Percentiles rank a stretch among this genome's conserved stretches.
These are phyloP conservation scores for Ricinus communis DNA, from an alignment of 345 rosid genomes.

Conservation along the genomic window DNA sequence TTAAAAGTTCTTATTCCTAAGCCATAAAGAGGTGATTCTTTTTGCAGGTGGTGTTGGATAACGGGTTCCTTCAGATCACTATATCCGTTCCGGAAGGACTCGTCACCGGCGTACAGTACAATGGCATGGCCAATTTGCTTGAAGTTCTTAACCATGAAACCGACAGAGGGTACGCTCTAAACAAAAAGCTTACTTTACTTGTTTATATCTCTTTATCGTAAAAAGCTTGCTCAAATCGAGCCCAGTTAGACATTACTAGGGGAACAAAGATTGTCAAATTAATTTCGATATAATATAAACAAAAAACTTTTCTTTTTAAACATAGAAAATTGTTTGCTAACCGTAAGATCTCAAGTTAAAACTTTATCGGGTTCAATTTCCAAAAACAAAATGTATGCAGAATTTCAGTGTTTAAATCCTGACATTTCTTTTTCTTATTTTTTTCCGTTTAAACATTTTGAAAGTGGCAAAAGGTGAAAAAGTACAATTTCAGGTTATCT, in stretches of 20 bases:
- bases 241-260: too few species aligned
- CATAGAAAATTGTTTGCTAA: not conserved
- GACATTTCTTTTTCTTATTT: too few species aligned
- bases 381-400: too few species aligned
- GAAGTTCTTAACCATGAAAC: conserved; percentile 11
- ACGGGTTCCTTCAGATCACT: conserved; percentile 20
- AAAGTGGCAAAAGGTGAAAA: too few species aligned
- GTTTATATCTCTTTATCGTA: not conserved
- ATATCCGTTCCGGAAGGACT: conserved; percentile 17
- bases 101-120: conserved; percentile 25
- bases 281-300: not conserved
- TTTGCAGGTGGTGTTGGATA: conserved; percentile 24
- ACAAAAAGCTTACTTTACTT: too few species aligned
- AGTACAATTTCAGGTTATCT: not conserved
- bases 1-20: too few species aligned
- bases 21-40: not conserved
- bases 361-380: too few species aligned
- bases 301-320: not conserved
- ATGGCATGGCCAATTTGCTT: conserved; percentile 24
- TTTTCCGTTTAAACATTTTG: too few species aligned
- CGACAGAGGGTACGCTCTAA: conserved; percentile 18
- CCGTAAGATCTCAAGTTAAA: too few species aligned
- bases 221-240: not conserved
- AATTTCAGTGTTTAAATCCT: too few species aligned
- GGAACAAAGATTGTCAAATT: too few species aligned